Conservation (phyloP, 805 yeast species). For the Saccharomycopsis vini region DNA sequence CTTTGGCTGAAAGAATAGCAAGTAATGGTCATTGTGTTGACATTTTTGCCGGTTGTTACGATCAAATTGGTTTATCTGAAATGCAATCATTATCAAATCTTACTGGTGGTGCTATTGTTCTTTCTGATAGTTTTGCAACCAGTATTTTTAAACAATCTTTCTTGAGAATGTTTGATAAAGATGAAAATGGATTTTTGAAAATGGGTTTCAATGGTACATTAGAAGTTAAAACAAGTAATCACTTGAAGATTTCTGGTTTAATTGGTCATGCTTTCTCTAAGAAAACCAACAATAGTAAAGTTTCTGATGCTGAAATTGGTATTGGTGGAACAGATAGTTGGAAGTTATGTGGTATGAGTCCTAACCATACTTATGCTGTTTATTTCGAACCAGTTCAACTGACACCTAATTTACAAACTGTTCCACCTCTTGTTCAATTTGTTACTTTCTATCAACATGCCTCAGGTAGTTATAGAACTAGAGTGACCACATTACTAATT, state of each 20-base stretch:
- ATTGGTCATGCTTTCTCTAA: conserved; percentile 87
- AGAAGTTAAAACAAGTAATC: conserved; percentile 80
- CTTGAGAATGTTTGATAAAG: conserved; percentile 78
- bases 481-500: conserved; percentile 48
- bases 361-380: conserved; percentile 80
- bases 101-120: conserved; percentile 84
- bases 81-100: conserved; percentile 79
- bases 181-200: conserved; percentile 74
- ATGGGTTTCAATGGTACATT: conserved; percentile 88
- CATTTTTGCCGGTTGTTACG: conserved; percentile 90
- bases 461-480: conserved; percentile 45
- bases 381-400: conserved; percentile 68
- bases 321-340: conserved; percentile 87
- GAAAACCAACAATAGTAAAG: conserved; percentile 52
- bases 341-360: conserved; percentile 77
- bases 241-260: conserved; percentile 82
- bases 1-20: conserved; percentile 63
- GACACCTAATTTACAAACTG: conserved; percentile 19
- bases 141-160: conserved; percentile 90
- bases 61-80: conserved; percentile 90
- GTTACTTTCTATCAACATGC: conserved; percentile 56
- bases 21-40: conserved; percentile 74
- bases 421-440: conserved; percentile 37
- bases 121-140: conserved; percentile 90
- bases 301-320: conserved; percentile 90